phyloP scores from a whole-genome alignment of 768 basidiomycete species.

The Mycena pura region DNA sequence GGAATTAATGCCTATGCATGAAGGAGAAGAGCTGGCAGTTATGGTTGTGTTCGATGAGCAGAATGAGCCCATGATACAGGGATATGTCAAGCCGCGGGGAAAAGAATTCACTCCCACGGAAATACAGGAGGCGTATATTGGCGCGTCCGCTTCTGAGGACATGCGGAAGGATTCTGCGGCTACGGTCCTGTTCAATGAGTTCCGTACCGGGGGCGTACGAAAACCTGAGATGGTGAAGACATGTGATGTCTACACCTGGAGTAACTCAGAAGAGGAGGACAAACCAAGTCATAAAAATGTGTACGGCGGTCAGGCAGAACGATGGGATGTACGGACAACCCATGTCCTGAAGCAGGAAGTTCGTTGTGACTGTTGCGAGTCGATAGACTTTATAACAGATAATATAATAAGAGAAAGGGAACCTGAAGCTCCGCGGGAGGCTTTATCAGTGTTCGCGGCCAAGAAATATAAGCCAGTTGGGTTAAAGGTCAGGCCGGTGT shows the following conservation, averaged over 20 bases:
- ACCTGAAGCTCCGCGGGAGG: background rate
- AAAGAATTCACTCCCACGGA: background rate
- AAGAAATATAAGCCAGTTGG: conserved; percentile 32
- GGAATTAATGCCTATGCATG: background rate
- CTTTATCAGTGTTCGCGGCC: background rate
- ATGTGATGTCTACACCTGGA: no score
- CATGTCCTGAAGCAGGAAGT: no score
- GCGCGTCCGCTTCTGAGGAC: background rate
- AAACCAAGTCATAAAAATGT: no score
- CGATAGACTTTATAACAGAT: no score
- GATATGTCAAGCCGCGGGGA: background rate
- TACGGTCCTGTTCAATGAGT: background rate
- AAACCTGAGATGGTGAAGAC: background rate
- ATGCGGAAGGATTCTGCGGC: background rate
- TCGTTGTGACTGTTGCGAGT: no score
- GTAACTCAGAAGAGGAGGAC: no score
- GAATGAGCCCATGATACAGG: background rate
- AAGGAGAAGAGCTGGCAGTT: conserved; percentile 6
- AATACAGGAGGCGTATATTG: background rate
- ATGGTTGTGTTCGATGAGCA: background rate
- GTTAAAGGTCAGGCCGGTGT: conserved; percentile 27
- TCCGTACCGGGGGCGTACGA: background rate
- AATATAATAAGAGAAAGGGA: no score
- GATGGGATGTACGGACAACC: no score
- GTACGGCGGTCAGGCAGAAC: no score